Percentiles rank a stretch among this genome's conserved stretches.
These are phyloP conservation scores for Trichosphaerium sp. DNA, from an alignment of 78 protist species.

Conservation along the genomic window DNA sequence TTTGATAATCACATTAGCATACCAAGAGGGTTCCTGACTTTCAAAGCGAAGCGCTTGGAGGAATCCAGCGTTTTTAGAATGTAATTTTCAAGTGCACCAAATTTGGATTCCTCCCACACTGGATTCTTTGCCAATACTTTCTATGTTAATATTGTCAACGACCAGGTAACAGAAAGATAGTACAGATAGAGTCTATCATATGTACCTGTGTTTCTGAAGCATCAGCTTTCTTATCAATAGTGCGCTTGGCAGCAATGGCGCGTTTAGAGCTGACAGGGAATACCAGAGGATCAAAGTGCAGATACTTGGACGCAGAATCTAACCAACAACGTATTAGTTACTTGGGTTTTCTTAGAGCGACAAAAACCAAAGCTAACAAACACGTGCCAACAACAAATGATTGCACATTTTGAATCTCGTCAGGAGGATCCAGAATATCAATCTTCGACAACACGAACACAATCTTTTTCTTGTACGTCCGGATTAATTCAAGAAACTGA, in stretches of 20 bases:
- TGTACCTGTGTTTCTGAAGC: neutral
- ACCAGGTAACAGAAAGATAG: too few relatives aligned
- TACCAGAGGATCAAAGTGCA: slow-evolving; percentile 24
- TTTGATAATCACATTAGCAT: too few relatives aligned
- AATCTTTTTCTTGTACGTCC: slow-evolving; percentile 49
- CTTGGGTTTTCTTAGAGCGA: slow-evolving; percentile 6
- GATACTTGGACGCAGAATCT: slow-evolving; percentile 18
- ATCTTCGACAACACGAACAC: slow-evolving; percentile 36
- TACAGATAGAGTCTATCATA: neutral
- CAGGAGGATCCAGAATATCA: slow-evolving; percentile 30
- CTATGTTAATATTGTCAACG: too few relatives aligned
- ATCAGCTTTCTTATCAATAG: neutral
- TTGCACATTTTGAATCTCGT: too few relatives aligned
- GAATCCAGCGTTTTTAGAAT: slow-evolving; percentile 34
- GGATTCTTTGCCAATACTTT: neutral
- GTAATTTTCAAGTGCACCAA: slow-evolving; percentile 35
- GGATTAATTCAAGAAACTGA: slow-evolving; percentile 13
- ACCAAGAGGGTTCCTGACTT: slow-evolving; percentile 48
- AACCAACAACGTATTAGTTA: slow-evolving; percentile 14
- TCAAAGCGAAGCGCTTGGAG: slow-evolving; percentile 23
- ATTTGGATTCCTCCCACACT: slow-evolving; percentile 12
- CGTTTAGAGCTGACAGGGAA: slow-evolving; percentile 38
- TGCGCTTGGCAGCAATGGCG: slow-evolving; percentile 35
- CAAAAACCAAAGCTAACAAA: neutral
- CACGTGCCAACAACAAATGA: too few relatives aligned